Base-by-base conservation (phyloP, 108 stramenopile species). In the Cyclotella choctawhatcheeana region DNA sequence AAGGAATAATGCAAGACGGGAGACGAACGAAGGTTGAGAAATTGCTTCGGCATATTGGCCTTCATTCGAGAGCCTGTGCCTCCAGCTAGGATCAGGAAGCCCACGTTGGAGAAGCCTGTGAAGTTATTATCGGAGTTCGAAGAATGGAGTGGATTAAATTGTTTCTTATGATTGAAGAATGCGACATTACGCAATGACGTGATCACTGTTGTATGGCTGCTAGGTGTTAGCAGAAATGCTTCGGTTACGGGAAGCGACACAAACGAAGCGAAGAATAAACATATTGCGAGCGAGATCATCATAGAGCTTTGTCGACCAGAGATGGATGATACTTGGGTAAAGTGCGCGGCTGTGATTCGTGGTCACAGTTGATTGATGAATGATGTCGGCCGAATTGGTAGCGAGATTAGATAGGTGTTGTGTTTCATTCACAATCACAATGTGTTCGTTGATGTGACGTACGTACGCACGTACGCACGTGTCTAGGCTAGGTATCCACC, bases 21-120 rank as follows among this genome's bases (percentile, higher is more conserved):
- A 32, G 83, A 81, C 14, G 93, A 90, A 5, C 73, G 53, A 4
- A 98, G 74, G 44, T 77, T 67, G 22, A 98, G 74, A 71, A 96
- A 98, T 79, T 97, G 97, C 80, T 97, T 97, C 32, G 96, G 97
- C 81, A 93, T 84, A 63, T 64, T 82, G 24, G 96, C 87, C 69
- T 97, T 96, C 97, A 97, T 97, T 27, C 97, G 84, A 31, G 88
- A 92, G 25, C 97, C 97, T 14, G 88, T 93, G n/a, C 97, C 97
- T 13, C 97, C 97, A 0, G 97, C 96, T 35, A 96, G 82, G 8
- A 97, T 70, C 14, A 97, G 83, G 54, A 96, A 92, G 29, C 94
- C 95, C 45, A 95, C 93, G 71, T 94, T 75, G 35, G 58, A 53
- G 77, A 89, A 82, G 35, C 52, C 70, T 21, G 69, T 40, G 50